These are phyloP conservation scores for Phaeodactylum tricornutum DNA, from an alignment of 108 stramenopile genomes.

Conservation along the genomic window DNA sequence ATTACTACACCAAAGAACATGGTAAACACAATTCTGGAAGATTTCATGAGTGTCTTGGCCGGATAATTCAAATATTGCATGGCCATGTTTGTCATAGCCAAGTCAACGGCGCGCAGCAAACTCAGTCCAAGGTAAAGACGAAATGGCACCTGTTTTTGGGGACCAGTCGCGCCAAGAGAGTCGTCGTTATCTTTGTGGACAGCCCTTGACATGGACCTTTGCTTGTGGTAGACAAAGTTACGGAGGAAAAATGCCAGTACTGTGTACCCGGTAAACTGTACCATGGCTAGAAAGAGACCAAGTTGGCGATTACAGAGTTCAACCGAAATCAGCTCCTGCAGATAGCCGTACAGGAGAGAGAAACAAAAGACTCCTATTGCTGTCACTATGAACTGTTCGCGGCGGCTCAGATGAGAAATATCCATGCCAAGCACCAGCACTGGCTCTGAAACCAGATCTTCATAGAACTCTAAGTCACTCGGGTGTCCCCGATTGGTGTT, in stretches of 20 bases:
- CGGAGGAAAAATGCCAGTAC: constrained; percentile 38
- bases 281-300: constrained; percentile 67
- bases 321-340: constrained; percentile 82
- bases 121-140: constrained; percentile 63
- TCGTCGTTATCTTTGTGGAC: not conserved
- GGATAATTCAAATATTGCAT: constrained; percentile 92
- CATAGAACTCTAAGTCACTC: constrained; percentile 45
- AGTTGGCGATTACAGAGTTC: constrained; percentile 65
- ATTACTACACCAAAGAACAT: constrained; percentile 84
- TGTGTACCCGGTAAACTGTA: constrained; percentile 77
- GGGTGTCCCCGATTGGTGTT: not conserved
- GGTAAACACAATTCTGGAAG: constrained; percentile 74
- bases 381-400: constrained; percentile 56
- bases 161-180: not conserved
- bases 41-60: constrained; percentile 85
- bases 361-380: constrained; percentile 74
- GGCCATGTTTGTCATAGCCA: constrained; percentile 82
- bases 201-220: not conserved
- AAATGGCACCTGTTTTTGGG: constrained; percentile 33
- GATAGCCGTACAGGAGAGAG: constrained; percentile 73
- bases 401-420: constrained; percentile 44
- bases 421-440: constrained; percentile 70
- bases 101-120: constrained; percentile 70
- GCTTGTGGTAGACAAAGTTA: constrained; percentile 26
- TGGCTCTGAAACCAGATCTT: constrained; percentile 45